Base-by-base conservation (phyloP, 192 early-diverging fungal species). In the Backusella luteola region DNA sequence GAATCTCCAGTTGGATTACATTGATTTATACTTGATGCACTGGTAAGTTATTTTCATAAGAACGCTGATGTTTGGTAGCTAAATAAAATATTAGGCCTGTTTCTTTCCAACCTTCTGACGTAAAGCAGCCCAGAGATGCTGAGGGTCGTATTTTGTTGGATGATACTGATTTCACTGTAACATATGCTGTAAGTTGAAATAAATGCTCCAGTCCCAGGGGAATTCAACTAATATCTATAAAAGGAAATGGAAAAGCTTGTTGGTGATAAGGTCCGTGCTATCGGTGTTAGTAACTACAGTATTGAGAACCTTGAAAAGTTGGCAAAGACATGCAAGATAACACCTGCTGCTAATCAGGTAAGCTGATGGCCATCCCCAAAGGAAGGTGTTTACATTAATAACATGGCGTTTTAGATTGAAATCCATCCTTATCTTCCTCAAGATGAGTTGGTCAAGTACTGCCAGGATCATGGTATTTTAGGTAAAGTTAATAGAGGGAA, bases 21-120 rank as follows among this genome's bases (percentile, higher is more conserved):
- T 97, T 46, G 94, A 97, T 77, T 75, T 97, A 74, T 93, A 93
- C 70, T 84, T 97, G 66, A 80, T 80, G 75, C 79, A 80, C 75
- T 80, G 79, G 79, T 79, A 79, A 72, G 36, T n/a, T 11, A 21
- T 7, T 53, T 32, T 52, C 17, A 34, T 9, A 32, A 32, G 6
- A 32, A 26, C 1, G 17, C 4, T 36, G 7, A 42, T 23, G 21
- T 39, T 21, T 12, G 14, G 21, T 56, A 21, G 19, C 2, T 56
- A 56, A 19, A 38, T 21, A 12, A 19, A 29, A 26, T 4, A 15
- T 15, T 74, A 79, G 77, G 77, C 73, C 78, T 34, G 67, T 79
- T 72, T 68, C 78, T 26, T 79, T 79, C 34, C 56, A 71, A 17
- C 32, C 73, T 71, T 52, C 53, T 9, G 44, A 76, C 0, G 79